These are phyloP conservation scores for Phellopilus nigrolimitatus DNA, from an alignment of 1,284 basidiomycete species.

Conservation along the genomic window DNA sequence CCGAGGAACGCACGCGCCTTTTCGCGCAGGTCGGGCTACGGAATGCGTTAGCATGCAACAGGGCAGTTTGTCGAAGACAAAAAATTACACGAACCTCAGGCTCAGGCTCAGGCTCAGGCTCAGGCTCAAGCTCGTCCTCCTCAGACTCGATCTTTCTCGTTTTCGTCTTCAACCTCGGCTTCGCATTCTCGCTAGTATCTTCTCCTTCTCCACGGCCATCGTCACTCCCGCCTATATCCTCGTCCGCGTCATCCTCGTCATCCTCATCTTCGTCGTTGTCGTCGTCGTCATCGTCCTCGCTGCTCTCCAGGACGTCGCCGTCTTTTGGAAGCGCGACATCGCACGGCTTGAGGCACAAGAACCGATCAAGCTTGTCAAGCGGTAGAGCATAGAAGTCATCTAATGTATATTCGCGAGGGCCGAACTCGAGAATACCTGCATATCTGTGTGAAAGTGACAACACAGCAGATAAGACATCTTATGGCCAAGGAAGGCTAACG, in stretches of 20 bases:
- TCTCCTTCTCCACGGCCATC: slow-evolving; percentile 13
- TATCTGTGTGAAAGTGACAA: too few relatives aligned
- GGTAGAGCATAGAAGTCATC: slow-evolving; percentile 79
- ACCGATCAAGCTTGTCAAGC: slow-evolving; percentile 79
- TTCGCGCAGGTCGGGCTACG: slow-evolving; percentile 50
- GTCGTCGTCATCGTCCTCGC: slow-evolving; percentile 51
- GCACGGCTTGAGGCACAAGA: slow-evolving; percentile 65
- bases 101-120: slow-evolving; percentile 19
- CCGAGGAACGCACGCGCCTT: slow-evolving; percentile 73
- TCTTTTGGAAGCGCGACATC: slow-evolving; percentile 58
- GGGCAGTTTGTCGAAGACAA: neutral
- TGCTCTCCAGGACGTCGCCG: slow-evolving; percentile 50
- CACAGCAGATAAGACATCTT: neutral
- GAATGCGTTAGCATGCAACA: neutral
- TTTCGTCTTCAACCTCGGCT: slow-evolving; percentile 21
- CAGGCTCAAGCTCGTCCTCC: slow-evolving; percentile 1
- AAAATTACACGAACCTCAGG: slow-evolving; percentile 1
- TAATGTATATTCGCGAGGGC: slow-evolving; percentile 78
- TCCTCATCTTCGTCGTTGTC: slow-evolving; percentile 46
- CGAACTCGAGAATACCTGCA: slow-evolving; percentile 82
- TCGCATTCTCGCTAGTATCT: neutral
- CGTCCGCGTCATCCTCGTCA: slow-evolving; percentile 32
- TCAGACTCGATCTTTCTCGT: neutral
- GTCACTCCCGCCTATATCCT: slow-evolving; percentile 27
- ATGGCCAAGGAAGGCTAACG: neutral